A percentile compares a stretch with the other conserved stretches of the same genome.
phyloP scores from a whole-genome alignment of 192 early-diverging fungal species.

The Podila verticillata region DNA sequence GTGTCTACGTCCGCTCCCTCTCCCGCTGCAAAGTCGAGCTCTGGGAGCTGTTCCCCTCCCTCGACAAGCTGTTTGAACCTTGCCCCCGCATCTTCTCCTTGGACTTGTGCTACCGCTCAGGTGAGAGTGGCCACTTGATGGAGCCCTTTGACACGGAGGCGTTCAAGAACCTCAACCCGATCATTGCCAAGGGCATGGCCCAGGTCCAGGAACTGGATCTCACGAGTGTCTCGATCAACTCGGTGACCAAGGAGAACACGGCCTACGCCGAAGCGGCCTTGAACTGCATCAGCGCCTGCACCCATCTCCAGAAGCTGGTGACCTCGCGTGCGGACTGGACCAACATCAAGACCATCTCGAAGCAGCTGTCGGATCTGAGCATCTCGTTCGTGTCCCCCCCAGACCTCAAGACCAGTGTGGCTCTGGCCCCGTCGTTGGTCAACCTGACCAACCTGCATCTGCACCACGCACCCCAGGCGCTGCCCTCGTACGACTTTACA shows the following conservation, averaged over 20 bases:
- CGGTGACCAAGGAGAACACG: conserved; percentile 31
- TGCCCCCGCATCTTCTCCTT: conserved; percentile 38
- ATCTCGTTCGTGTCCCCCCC: conserved; percentile 49
- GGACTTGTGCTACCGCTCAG: conserved; percentile 44
- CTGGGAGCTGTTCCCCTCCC: conserved; percentile 42
- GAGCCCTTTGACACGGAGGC: conserved; percentile 39
- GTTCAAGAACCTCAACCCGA: conserved; percentile 32
- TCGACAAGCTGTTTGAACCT: conserved; percentile 26
- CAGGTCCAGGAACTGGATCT: conserved; percentile 38
- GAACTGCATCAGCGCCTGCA: conserved; percentile 42
- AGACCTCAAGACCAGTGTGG: conserved; percentile 44
- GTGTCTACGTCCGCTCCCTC: conserved; percentile 39
- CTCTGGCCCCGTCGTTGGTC: conserved; percentile 33
- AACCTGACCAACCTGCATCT: conserved; percentile 44
- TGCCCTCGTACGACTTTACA: conserved; percentile 35
- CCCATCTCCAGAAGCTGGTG: conserved; percentile 43
- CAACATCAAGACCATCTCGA: conserved; percentile 37
- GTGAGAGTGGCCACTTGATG: conserved; percentile 41
- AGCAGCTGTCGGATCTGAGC: conserved; percentile 32
- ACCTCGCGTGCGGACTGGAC: conserved; percentile 47
- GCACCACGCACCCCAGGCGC: conserved; percentile 36
- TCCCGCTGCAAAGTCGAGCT: conserved; percentile 52
- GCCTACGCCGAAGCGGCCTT: conserved; percentile 43
- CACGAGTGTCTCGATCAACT: conserved; percentile 40
- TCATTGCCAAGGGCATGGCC: conserved; percentile 22